A percentile compares a stretch with the other conserved stretches of the same genome.
These are phyloP conservation scores for Tetrahymena thermophila DNA, from an alignment of 73 alveolate species.

Conservation along the genomic window DNA sequence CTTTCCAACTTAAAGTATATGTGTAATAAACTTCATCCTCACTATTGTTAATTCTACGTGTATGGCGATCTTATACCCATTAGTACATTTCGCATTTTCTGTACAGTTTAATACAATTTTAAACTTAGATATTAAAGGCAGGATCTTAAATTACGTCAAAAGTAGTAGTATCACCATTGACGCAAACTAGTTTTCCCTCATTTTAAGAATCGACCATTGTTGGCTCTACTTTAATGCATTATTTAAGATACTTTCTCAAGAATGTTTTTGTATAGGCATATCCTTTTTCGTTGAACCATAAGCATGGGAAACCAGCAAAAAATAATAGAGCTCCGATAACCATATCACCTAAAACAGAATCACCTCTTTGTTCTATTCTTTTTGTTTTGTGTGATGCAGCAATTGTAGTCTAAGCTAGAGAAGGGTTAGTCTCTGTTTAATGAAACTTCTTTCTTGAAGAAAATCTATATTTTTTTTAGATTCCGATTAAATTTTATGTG, in stretches of 20 bases:
- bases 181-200: background rate
- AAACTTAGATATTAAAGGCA: background rate
- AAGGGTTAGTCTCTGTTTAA: background rate
- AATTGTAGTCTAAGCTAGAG: background rate
- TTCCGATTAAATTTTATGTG: background rate
- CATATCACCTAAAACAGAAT: background rate
- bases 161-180: background rate
- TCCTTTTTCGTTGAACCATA: background rate
- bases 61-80: background rate
- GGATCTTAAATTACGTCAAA: background rate
- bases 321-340: background rate
- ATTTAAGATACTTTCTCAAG: background rate
- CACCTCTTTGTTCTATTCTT: background rate
- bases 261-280: background rate
- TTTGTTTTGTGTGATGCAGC: background rate
- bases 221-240: background rate
- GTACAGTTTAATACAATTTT: background rate
- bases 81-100: background rate
- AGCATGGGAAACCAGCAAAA: background rate
- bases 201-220: background rate
- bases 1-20: background rate
- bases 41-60: background rate
- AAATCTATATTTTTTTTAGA: background rate
- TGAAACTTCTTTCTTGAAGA: background rate
- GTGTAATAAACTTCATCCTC: background rate